Conservation (phyloP, 2,329 filamentous ascomycete species). For the Pyrenophora teres region DNA sequence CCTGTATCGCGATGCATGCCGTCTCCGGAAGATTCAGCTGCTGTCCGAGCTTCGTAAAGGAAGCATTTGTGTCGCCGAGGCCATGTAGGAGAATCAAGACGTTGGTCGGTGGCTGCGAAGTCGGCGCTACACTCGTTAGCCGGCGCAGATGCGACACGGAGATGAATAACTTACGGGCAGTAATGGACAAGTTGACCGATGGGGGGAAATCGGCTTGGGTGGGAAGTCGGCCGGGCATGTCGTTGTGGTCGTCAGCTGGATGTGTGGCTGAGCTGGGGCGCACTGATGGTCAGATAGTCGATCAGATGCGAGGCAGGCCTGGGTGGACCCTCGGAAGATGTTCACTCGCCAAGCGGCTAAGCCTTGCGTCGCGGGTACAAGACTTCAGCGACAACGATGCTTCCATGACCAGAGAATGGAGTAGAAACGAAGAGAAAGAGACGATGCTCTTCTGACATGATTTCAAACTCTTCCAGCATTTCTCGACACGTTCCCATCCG, state of each 20-base stretch:
- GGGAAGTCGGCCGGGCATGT: slow-evolving; percentile 52
- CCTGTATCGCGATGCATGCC: slow-evolving; percentile 73
- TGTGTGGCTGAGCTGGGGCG: slow-evolving; percentile 14
- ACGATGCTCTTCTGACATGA: neutral
- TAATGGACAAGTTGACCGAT: slow-evolving; percentile 49
- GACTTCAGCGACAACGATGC: neutral
- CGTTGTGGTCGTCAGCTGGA: slow-evolving; percentile 17
- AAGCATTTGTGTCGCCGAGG: slow-evolving; percentile 73
- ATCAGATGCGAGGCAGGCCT: neutral
- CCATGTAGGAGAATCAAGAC: slow-evolving; percentile 83
- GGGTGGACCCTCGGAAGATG: slow-evolving; percentile 21
- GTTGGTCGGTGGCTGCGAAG: slow-evolving; percentile 66
- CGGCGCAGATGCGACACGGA: neutral
- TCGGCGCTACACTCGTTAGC: slow-evolving; percentile 43
- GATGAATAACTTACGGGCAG: slow-evolving; percentile 49
- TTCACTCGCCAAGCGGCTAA: slow-evolving; percentile 22
- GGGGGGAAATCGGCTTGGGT: slow-evolving; percentile 50
- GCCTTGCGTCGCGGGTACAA: slow-evolving; percentile 5
- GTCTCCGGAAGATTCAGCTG: slow-evolving; percentile 77
- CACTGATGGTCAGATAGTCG: slow-evolving; percentile 5
- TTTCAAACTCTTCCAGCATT: neutral
- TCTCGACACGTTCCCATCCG: neutral
- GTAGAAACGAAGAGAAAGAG: neutral
- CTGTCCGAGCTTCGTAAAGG: slow-evolving; percentile 71
- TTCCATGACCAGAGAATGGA: neutral